These are phyloP conservation scores for Aspergillus pseudotamarii DNA, from an alignment of 2,329 filamentous ascomycete species.

Conservation along the genomic window DNA sequence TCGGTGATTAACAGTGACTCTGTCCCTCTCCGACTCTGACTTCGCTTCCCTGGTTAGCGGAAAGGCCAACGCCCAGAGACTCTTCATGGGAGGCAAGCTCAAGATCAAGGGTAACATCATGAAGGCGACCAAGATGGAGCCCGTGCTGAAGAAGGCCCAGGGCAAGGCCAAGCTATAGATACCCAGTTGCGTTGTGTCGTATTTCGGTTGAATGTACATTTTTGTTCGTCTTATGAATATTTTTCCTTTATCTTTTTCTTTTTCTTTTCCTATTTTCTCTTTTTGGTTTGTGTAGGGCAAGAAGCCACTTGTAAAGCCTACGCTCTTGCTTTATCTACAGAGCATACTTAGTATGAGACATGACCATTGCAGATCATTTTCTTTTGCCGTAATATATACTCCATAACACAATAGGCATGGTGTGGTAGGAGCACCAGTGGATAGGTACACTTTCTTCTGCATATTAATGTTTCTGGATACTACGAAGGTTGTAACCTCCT, in stretches of 20 bases:
- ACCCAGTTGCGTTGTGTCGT: constrained; percentile 23
- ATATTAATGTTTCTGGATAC: not conserved
- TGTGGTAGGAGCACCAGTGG: not conserved
- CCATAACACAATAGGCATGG: not conserved
- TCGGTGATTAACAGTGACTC: constrained; percentile 65
- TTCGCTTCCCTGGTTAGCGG: constrained; percentile 81
- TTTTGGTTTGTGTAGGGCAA: not conserved
- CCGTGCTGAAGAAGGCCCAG: constrained; percentile 86
- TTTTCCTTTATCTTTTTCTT: too few species aligned
- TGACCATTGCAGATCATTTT: not conserved
- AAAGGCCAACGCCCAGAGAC: constrained; percentile 88
- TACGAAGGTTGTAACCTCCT: not conserved
- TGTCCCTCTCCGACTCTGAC: constrained; percentile 80
- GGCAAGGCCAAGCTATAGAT: constrained; percentile 78
- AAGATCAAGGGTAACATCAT: constrained; percentile 98
- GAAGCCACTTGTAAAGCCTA: not conserved
- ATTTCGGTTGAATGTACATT: not conserved
- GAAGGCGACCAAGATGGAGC: constrained; percentile 96
- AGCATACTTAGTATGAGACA: not conserved
- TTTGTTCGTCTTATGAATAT: not conserved
- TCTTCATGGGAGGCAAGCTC: constrained; percentile 98
- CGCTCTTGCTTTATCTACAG: not conserved
- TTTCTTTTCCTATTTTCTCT: not conserved
- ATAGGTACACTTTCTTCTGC: not conserved
- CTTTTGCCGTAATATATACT: not conserved